A percentile compares a stretch with the other conserved stretches of the same genome.
Evolutionary conservation across 208 protist genomes (phyloP).

Genomic region (Acanthamoeba triangularis): DNA sequence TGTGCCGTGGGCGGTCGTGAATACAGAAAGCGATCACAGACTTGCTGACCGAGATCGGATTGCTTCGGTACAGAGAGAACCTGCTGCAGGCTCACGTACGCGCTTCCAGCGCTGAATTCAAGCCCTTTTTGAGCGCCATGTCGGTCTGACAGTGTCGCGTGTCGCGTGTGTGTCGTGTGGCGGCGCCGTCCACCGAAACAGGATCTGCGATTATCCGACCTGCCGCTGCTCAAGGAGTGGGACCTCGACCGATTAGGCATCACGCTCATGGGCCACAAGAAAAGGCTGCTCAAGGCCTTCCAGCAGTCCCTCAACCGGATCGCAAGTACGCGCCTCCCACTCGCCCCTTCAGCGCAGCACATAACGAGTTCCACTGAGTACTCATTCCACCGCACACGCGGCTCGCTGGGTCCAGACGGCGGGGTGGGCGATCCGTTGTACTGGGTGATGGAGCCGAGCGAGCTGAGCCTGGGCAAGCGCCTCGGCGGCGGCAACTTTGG

Average conservation of each 20-base stretch:
- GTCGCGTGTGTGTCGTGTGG: background rate
- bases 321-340: background rate
- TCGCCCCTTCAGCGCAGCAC: background rate
- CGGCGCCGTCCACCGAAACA: background rate
- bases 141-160: background rate
- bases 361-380: background rate
- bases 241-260: conserved; percentile 57
- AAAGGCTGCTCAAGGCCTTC: conserved; percentile 15
- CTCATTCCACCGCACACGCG: background rate
- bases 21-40: background rate
- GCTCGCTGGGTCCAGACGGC: background rate
- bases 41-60: background rate
- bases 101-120: background rate
- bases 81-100: background rate
- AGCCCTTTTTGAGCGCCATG: too few species aligned
- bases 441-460: conserved; percentile 39
- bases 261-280: conserved; percentile 39
- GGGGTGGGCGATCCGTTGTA: background rate
- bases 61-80: background rate
- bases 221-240: conserved; percentile 53
- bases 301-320: conserved; percentile 4
- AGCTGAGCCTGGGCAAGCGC: conserved; percentile 2
- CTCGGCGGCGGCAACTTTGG: conserved; percentile 50
- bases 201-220: background rate
- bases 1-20: background rate